phyloP scores from a whole-genome alignment of 2,329 filamentous ascomycete species.

The Penicillium sp. region DNA sequence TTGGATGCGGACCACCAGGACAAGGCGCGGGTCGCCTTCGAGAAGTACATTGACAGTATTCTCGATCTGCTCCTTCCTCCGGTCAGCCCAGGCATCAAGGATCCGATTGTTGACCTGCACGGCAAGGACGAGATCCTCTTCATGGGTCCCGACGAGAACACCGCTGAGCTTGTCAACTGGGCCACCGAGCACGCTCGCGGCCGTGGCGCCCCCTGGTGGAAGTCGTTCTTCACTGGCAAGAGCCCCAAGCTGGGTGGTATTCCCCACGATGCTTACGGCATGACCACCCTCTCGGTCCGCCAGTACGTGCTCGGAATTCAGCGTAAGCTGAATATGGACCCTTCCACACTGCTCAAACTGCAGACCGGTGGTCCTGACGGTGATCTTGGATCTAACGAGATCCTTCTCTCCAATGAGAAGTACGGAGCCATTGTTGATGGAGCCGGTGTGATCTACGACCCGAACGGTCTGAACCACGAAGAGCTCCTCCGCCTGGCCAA shows the following conservation, averaged over 20 bases:
- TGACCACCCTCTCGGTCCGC: conserved; percentile 95
- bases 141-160: conserved; percentile 99
- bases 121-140: conserved; percentile 96
- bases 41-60: conserved; percentile 99
- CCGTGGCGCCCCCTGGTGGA: conserved; percentile 96
- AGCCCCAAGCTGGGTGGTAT: conserved; percentile 94
- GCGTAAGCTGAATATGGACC: conserved; percentile 88
- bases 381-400: conserved; percentile 96
- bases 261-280: conserved; percentile 91
- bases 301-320: conserved; percentile 97
- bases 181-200: conserved; percentile 90
- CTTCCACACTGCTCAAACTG: conserved; percentile 81
- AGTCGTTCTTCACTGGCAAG: conserved; percentile 99
- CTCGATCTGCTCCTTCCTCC: conserved; percentile 89
- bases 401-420: conserved; percentile 90
- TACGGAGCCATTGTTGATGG: conserved; percentile 96
- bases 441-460: conserved; percentile 89
- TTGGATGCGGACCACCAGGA: conserved; percentile 93
- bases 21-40: conserved; percentile 86
- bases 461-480: conserved; percentile 77
- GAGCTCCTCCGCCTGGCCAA: conserved; percentile 84
- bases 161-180: conserved; percentile 95
- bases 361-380: conserved; percentile 97
- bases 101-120: conserved; percentile 93
- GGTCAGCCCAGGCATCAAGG: conserved; percentile 93